Conservation (phyloP, 306 rosid species). For the Lagenaria siceraria region DNA sequence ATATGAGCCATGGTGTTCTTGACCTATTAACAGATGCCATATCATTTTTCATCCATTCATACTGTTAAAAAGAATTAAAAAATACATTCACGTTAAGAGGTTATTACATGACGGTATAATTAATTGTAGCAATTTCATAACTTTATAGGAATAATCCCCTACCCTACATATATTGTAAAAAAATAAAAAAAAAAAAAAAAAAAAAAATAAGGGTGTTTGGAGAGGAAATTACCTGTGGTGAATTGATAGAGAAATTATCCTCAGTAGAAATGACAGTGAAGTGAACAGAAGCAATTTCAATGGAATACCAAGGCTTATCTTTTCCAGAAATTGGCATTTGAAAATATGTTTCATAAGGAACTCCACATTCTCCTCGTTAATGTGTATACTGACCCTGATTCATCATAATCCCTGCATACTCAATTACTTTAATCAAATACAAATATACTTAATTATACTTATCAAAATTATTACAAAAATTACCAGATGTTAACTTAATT, state of each 20-base stretch:
- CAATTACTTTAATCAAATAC: too few relatives aligned
- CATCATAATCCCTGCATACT: slow-evolving; percentile 58
- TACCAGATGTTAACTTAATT: too few relatives aligned
- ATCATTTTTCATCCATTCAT: slow-evolving; percentile 63
- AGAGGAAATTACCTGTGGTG: slow-evolving; percentile 47
- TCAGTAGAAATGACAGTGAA: slow-evolving; percentile 77
- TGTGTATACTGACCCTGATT: slow-evolving; percentile 43
- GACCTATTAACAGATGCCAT: slow-evolving; percentile 64
- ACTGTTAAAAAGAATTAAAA: slow-evolving; percentile 23
- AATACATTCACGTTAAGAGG: too few relatives aligned
- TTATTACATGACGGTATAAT: too few relatives aligned
- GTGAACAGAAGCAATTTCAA: slow-evolving; percentile 70
- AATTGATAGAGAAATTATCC: slow-evolving; percentile 43
- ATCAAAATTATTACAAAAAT: too few relatives aligned
- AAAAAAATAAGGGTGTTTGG: not conserved
- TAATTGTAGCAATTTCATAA: too few relatives aligned
- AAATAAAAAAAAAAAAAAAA: too few relatives aligned
- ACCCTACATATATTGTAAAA: too few relatives aligned
- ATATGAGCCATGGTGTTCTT: slow-evolving; percentile 72
- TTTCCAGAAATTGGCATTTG: slow-evolving; percentile 63
- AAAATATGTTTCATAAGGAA: slow-evolving; percentile 77
- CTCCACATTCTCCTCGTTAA: slow-evolving; percentile 90
- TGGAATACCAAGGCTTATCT: slow-evolving; percentile 91
- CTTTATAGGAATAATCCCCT: too few relatives aligned
- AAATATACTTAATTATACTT: too few relatives aligned